phyloP scores from a whole-genome alignment of 2,329 filamentous ascomycete species.

The Cryphonectria parasitica region DNA sequence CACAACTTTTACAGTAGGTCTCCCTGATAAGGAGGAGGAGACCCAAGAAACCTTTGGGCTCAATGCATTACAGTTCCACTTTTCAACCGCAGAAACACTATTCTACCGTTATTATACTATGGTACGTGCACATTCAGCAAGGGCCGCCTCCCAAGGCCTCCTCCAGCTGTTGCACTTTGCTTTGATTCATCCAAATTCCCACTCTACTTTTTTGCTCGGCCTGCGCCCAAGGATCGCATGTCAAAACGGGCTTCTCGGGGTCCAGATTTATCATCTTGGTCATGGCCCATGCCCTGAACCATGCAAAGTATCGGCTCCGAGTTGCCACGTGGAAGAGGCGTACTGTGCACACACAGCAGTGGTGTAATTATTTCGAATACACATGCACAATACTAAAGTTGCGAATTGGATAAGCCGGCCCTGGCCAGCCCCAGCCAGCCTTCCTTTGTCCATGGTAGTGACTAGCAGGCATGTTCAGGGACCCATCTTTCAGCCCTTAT shows the following conservation, averaged over 20 bases:
- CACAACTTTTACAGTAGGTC: background rate
- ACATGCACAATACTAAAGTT: background rate
- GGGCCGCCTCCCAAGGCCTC: background rate
- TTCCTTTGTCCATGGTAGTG: background rate
- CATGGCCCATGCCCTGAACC: background rate
- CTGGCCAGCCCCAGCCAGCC: background rate
- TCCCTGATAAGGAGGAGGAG: background rate
- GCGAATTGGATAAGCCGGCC: too few relatives aligned
- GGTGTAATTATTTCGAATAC: too few relatives aligned
- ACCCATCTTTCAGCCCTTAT: background rate
- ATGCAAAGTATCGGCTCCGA: background rate
- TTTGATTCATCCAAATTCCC: background rate
- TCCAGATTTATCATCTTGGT: background rate
- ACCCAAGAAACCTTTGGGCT: background rate
- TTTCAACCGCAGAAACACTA: background rate
- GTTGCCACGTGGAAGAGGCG: conserved; percentile 1
- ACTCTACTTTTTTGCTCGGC: background rate
- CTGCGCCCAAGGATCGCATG: background rate
- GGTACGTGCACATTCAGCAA: background rate
- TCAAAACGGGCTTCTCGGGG: background rate
- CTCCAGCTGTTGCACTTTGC: background rate
- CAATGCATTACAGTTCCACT: background rate
- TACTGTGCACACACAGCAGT: background rate
- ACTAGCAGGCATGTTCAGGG: too few relatives aligned
- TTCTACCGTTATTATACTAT: background rate